phyloP scores from a whole-genome alignment of 495 filamentous ascomycete species.

The Pyrenula aspistea region DNA sequence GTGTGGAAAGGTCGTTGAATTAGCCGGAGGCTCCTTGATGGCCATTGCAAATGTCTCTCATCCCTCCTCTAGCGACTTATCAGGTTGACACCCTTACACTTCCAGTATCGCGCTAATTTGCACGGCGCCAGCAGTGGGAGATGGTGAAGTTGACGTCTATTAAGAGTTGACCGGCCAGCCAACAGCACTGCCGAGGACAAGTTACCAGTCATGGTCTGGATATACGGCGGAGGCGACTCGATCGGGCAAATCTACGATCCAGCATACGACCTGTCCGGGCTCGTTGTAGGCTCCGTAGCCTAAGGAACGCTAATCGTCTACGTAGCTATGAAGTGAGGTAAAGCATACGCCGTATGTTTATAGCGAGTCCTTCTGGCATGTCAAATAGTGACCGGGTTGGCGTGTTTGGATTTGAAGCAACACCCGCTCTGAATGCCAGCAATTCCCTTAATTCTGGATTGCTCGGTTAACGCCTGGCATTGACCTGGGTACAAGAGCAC shows the following conservation, averaged over 20 bases:
- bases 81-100: too few species aligned
- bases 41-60: too few species aligned
- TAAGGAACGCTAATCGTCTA: conserved; percentile 35
- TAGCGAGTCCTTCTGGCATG: neutral
- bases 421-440: conserved; percentile 24
- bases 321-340: conserved; percentile 53
- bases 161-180: too few species aligned
- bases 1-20: too few species aligned
- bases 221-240: conserved; percentile 48
- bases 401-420: conserved; percentile 51
- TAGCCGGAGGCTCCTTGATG: too few species aligned
- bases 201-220: conserved; percentile 41
- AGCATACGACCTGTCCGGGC: conserved; percentile 22
- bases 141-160: too few species aligned
- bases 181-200: too few species aligned
- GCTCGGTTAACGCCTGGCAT: conserved; percentile 52
- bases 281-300: conserved; percentile 35
- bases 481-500: conserved; percentile 60
- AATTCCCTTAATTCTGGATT: conserved; percentile 53
- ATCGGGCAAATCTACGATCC: conserved; percentile 39
- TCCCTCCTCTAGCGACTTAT: too few species aligned
- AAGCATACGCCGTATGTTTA: too few species aligned
- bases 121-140: too few species aligned
- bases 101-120: too few species aligned
- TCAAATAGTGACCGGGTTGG: conserved; percentile 26